Evolutionary conservation across 106 monocot species (phyloP).

Genomic region (Narthecium ossifragum): DNA sequence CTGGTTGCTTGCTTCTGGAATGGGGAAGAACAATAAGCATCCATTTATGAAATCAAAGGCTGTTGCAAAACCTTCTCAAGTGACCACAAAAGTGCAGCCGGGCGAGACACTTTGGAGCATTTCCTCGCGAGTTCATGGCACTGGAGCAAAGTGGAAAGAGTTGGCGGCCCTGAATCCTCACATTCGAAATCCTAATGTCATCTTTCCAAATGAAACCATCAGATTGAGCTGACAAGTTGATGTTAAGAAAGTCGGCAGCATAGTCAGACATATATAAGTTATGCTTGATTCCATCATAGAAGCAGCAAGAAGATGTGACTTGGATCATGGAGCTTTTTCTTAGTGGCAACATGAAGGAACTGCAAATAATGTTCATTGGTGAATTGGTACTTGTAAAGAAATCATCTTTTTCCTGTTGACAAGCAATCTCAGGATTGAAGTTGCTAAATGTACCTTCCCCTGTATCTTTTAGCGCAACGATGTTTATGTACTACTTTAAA

Average conservation of each 20-base stretch:
- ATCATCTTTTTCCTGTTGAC: too few species aligned
- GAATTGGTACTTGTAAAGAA: too few species aligned
- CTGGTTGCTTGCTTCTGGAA: conserved; percentile 92
- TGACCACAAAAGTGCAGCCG: conserved; percentile 38
- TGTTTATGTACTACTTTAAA: too few species aligned
- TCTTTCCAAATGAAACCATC: conserved; percentile 49
- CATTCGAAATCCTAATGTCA: conserved; percentile 72
- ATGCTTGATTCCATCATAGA: too few species aligned
- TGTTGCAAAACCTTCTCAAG: conserved; percentile 27
- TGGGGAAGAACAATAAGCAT: conserved; percentile 91
- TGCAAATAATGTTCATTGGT: background rate
- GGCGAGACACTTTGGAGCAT: conserved; percentile 96
- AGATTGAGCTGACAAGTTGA: conserved; percentile 35
- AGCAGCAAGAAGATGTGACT: too few species aligned
- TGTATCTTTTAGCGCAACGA: too few species aligned
- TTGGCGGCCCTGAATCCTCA: conserved; percentile 46
- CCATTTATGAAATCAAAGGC: conserved; percentile 79
- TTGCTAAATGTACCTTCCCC: too few species aligned
- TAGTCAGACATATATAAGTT: too few species aligned
- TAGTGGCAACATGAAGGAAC: background rate
- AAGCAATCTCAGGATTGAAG: too few species aligned
- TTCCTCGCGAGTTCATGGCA: conserved; percentile 60
- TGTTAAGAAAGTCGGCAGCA: too few species aligned
- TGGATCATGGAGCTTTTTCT: too few species aligned
- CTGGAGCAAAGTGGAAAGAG: conserved; percentile 55